Percentiles rank a stretch among this genome's conserved stretches.
These are phyloP conservation scores for Apiospora pterosperma DNA, from an alignment of 2,329 filamentous ascomycete species.

Conservation along the genomic window DNA sequence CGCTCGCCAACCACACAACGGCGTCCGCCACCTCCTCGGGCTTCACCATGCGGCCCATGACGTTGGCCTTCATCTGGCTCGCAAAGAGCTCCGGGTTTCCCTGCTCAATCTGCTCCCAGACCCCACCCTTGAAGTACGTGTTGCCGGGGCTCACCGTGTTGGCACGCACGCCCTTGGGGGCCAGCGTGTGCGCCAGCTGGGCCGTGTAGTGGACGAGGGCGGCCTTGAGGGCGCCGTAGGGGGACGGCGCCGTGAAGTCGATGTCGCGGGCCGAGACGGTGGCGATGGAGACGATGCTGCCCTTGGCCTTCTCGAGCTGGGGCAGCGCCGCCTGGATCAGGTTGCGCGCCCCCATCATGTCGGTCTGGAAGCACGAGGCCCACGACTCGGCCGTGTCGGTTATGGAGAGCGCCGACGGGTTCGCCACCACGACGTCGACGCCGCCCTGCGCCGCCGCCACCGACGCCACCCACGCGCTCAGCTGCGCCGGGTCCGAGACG, in stretches of 20 bases:
- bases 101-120: conserved; percentile 30
- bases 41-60: conserved; percentile 15
- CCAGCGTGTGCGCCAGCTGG: conserved; percentile 29
- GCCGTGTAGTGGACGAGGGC: conserved; percentile 33
- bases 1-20: conserved; percentile 15
- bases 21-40: conserved; percentile 18
- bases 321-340: conserved; percentile 28
- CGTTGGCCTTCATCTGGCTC: conserved; percentile 13
- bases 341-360: conserved; percentile 29
- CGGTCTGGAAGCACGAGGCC: conserved; percentile 26
- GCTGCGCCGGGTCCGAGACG: conserved; percentile 9
- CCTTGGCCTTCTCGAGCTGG: conserved; percentile 28
- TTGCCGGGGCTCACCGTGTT: conserved; percentile 33
- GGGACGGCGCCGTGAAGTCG: conserved; percentile 32
- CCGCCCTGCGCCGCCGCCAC: conserved; percentile 7
- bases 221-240: conserved; percentile 33
- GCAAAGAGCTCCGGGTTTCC: conserved; percentile 25
- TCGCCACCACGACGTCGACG: conserved; percentile 17
- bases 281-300: conserved; percentile 31
- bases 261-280: conserved; percentile 32
- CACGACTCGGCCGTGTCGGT: conserved; percentile 20
- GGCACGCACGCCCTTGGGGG: conserved; percentile 30
- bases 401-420: conserved; percentile 24
- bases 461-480: conserved; percentile 12
- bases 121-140: conserved; percentile 32